Conservation (phyloP, 2,329 filamentous ascomycete genomes). For the Colletotrichum acutatum region DNA sequence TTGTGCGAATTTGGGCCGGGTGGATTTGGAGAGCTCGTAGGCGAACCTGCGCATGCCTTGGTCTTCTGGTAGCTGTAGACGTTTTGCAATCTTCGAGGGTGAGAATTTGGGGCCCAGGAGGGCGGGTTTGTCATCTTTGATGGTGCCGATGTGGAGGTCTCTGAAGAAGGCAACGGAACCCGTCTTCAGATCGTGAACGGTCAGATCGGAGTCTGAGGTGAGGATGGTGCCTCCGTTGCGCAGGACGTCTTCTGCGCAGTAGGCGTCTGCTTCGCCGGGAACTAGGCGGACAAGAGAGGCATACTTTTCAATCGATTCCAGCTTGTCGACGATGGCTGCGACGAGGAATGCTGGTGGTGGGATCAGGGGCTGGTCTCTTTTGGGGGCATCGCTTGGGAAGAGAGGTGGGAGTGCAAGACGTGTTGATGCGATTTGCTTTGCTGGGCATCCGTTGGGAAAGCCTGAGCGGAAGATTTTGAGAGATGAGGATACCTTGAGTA, state of each 20-base stretch:
- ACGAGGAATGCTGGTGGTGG: constrained; percentile 77
- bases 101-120: constrained; percentile 39
- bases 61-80: constrained; percentile 51
- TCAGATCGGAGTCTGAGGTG: constrained; percentile 88
- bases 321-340: constrained; percentile 77
- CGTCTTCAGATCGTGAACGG: constrained; percentile 77
- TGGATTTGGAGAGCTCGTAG: constrained; percentile 48
- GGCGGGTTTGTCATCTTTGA: constrained; percentile 36
- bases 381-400: constrained; percentile 40
- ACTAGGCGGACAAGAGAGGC: constrained; percentile 66
- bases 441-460: constrained; percentile 41
- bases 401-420: constrained; percentile 29
- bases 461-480: constrained; percentile 59
- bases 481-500: constrained; percentile 66
- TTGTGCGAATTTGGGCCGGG: constrained; percentile 38
- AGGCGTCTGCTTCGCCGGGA: constrained; percentile 86
- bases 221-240: constrained; percentile 67
- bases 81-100: constrained; percentile 51
- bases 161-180: constrained; percentile 76
- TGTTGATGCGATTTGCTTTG: constrained; percentile 37
- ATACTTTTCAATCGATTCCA: constrained; percentile 60
- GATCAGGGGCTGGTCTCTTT: constrained; percentile 52
- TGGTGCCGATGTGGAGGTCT: constrained; percentile 60
- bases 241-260: constrained; percentile 76
- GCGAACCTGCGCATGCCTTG: constrained; percentile 46